Base-by-base conservation (phyloP, 331 rosid genomes). In the Acacia concinna region DNA sequence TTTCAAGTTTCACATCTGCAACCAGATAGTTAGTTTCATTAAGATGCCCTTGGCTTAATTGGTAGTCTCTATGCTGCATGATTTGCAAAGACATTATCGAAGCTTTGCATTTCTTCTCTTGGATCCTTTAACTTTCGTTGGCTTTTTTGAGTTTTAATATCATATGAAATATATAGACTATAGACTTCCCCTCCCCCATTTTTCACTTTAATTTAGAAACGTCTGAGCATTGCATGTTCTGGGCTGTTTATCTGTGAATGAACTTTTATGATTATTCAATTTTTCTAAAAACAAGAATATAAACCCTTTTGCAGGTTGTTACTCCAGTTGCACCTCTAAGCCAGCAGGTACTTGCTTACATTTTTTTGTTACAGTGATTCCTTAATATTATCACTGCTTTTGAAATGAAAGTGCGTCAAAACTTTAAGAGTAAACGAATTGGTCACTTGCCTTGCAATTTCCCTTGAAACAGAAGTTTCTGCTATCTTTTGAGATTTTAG, bases 271-370 rank as follows among this genome's bases (percentile, higher is more conserved):
- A 23, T 2, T 35, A 8, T 25, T 17, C 51, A 14, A 34, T n/a
- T 49, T 4, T 51, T 21, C 78, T 81, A 74, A 75, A 70, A 51
- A 18, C 59, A 73, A 28, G 41, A 17, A 13, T 8, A 41, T 31
- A 52, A 37, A 74, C 12, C 15, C 63, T 80, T 79, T 87, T 73
- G 81, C 94, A 96, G 99, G 98, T 96, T 86, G 98, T 96, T 77
- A 96, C 99, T 1, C 99, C 99, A 5, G 93, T 96, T 77, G 98
- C 99, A 38, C 99, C 99, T 68, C 85, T 96, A 72, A 96, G 98
- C 71, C 99, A 96, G 84, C 99, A 93, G 98, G 99, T 96, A 89
- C 76, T 20, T 34, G 28, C 67, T 43, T 74, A 25, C 60, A 23
- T 13, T 77, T 77, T n/a, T 78, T 77, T 38, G 7, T 76, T 51